Evolutionary conservation across 768 basidiomycete genomes (phyloP).

Genomic region (Mycena galericulata): DNA sequence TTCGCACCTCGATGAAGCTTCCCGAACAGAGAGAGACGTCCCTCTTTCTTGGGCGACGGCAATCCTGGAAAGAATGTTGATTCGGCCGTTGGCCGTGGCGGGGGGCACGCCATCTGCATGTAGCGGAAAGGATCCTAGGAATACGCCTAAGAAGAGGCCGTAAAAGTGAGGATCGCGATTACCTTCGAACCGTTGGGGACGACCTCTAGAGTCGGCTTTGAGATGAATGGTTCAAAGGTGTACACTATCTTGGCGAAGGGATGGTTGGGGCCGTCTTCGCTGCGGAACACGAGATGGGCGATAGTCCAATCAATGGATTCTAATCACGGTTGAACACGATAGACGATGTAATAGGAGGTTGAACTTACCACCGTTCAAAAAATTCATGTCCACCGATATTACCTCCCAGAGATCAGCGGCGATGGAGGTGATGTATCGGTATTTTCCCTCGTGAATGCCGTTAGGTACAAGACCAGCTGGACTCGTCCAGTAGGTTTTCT

Average conservation of each 20-base stretch:
- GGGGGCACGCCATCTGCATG: neutral
- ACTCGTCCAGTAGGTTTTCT: neutral
- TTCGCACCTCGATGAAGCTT: neutral
- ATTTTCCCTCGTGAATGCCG: slow-evolving; percentile 12
- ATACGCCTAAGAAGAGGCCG: neutral
- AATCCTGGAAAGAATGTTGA: neutral
- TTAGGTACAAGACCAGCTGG: neutral
- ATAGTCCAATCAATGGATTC: slow-evolving; percentile 9
- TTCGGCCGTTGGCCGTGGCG: too few species aligned
- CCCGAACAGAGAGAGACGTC: neutral
- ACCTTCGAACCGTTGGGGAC: neutral
- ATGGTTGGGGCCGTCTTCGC: neutral
- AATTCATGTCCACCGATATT: neutral
- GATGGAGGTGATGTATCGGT: slow-evolving; percentile 1
- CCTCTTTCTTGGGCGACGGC: neutral
- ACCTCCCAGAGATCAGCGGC: slow-evolving; percentile 8
- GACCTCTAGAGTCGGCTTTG: too few species aligned
- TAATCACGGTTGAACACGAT: neutral
- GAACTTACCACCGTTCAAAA: slow-evolving; percentile 9
- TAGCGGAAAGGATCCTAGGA: neutral
- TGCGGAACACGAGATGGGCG: neutral
- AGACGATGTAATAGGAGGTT: neutral
- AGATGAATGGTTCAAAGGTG: neutral
- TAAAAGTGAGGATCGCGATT: neutral
- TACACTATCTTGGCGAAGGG: neutral